Conservation (phyloP, 495 filamentous ascomycete species). For the Hypoxylon crocopeplum region DNA sequence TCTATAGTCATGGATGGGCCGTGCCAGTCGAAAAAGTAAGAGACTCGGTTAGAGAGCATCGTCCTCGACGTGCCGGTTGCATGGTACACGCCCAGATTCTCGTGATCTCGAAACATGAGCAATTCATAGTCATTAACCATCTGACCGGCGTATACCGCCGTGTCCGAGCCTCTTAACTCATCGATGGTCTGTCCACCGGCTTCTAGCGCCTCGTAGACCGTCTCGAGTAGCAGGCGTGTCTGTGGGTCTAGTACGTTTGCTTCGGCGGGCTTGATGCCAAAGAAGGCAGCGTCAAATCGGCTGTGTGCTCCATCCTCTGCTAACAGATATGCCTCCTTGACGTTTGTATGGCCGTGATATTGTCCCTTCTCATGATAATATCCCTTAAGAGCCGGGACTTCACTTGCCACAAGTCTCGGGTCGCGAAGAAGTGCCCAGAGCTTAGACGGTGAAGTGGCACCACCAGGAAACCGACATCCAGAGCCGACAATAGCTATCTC, state of each 20-base stretch:
- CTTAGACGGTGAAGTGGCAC: conserved; percentile 51
- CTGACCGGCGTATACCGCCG: conserved; percentile 48
- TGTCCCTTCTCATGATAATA: conserved; percentile 63
- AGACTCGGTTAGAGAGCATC: conserved; percentile 58
- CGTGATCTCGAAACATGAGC: conserved; percentile 44
- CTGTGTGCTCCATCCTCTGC: conserved; percentile 36
- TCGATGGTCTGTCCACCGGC: conserved; percentile 45
- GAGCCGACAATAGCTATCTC: conserved; percentile 64
- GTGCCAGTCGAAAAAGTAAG: conserved; percentile 55
- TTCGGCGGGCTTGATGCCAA: conserved; percentile 43
- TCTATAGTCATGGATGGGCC: conserved; percentile 55
- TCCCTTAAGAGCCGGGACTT: conserved; percentile 68
- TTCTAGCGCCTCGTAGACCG: conserved; percentile 51
- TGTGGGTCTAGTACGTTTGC: conserved; percentile 41
- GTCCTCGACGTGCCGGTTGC: conserved; percentile 14
- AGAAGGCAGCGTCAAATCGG: conserved; percentile 53
- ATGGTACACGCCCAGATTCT: conserved; percentile 43
- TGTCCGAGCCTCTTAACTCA: conserved; percentile 41
- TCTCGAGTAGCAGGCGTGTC: conserved; percentile 50
- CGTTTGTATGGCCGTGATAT: conserved; percentile 34
- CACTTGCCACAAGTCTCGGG: conserved; percentile 60
- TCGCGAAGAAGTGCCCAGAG: conserved; percentile 64
- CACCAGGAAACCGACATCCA: conserved; percentile 65
- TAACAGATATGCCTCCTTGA: conserved; percentile 49
- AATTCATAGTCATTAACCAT: conserved; percentile 48